Conservation (phyloP, 2,329 filamentous ascomycete species). For the Pyrenophora seminiperda region DNA sequence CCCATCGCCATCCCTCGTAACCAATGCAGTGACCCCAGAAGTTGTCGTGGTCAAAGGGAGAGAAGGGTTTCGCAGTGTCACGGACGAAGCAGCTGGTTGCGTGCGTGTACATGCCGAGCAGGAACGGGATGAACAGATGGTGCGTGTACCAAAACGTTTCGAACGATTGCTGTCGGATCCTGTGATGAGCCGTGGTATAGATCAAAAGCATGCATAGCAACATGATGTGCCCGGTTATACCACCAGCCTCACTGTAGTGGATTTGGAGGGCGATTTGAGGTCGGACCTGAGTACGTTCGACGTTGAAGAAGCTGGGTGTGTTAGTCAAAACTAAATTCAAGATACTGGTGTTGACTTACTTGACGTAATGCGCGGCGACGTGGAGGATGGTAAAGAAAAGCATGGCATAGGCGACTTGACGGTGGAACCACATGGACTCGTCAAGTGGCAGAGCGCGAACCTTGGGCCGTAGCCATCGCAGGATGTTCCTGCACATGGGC, state of each 20-base stretch:
- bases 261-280: constrained; percentile 83
- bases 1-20: constrained; percentile 97
- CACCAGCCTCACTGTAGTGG: constrained; percentile 86
- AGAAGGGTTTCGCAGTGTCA: constrained; percentile 72
- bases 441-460: constrained; percentile 89
- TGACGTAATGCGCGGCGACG: constrained; percentile 85
- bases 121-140: constrained; percentile 95
- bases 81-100: constrained; percentile 96
- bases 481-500: constrained; percentile 90
- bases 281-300: constrained; percentile 83
- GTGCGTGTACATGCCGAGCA: constrained; percentile 93
- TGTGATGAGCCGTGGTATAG: constrained; percentile 92
- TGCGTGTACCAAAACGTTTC: constrained; percentile 99
- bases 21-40: constrained; percentile 96
- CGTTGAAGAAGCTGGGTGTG: constrained; percentile 82
- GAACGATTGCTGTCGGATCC: constrained; percentile 94
- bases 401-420: constrained; percentile 89
- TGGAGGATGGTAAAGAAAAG: constrained; percentile 82
- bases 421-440: constrained; percentile 95
- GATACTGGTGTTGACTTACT: constrained; percentile 60
- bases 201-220: constrained; percentile 98
- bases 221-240: constrained; percentile 97
- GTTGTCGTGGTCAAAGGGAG: constrained; percentile 78
- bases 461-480: constrained; percentile 85
- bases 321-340: constrained; percentile 8